Evolutionary conservation across 2,329 filamentous ascomycete genomes (phyloP), one percentile per base, ranked within the genome.

Genomic region (Nannizzia gypsea): DNA sequence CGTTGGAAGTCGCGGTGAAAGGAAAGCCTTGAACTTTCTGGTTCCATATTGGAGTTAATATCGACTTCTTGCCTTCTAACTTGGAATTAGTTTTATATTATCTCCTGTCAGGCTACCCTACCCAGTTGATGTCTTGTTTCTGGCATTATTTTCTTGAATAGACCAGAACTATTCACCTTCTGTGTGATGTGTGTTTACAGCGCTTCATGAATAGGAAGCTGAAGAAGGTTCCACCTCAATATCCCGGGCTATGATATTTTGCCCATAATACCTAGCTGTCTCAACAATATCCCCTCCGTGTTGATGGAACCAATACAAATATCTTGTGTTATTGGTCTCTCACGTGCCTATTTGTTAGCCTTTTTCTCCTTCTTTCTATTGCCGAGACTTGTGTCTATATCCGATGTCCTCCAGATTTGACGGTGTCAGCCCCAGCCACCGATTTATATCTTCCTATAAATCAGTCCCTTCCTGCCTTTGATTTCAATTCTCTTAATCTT

Each of bases 1-100:
- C 77, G 89, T 66, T 91, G 88, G 89, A 90, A 89, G 77, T 77
- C 77, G 63, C 73, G 72, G 61, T 83, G 40, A 36, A 44, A 36
- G 28, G 28, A 3, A 11, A 17, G 2, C 17, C 11, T 26, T 26
- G 50, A 6, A 26, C 15, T 15, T 15, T 15, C 26, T 34, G 8
- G 8, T 8, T n/a, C 6, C 15, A 2, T 8, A 2, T n/a, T 20
- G 28, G 15, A n/a, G 17, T 34, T 36, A 15, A 52, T 54, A 54
- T 54, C 50, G 34, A 54, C 31, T 34, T 54, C 34, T 8, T n/a
- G 26, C n/a, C 50, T n/a, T 31, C 34, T 24, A 22, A 20, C 24
- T 50, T 22, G 17, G 17, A 46, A 20, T 46, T 46, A 11, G 20
- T 17, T 2, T 24, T 11, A 22, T 22, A 22, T 50, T 50, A 50